Evolutionary conservation across 2,329 filamentous ascomycete species (phyloP).

Genomic region (Botryosphaeria dothidea): DNA sequence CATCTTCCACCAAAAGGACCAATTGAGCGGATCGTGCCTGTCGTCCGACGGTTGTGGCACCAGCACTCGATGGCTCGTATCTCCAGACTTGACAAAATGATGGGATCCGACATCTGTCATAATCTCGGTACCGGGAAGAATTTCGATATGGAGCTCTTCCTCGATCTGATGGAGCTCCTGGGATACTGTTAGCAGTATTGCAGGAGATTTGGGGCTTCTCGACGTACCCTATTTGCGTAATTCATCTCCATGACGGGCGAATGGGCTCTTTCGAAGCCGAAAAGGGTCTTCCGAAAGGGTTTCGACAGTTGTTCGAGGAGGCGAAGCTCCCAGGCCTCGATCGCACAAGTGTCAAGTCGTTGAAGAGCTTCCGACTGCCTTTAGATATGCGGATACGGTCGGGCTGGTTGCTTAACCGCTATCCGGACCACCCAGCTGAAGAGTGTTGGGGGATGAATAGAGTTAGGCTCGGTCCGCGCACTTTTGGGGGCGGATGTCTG

Average conservation of each 20-base stretch:
- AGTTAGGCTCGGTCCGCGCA: too few species aligned
- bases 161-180: slow-evolving; percentile 51
- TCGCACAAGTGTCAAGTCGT: not conserved
- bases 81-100: slow-evolving; percentile 60
- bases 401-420: too few species aligned
- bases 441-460: too few species aligned
- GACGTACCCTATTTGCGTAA: slow-evolving; percentile 40
- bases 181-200: not conserved
- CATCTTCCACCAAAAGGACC: slow-evolving; percentile 51
- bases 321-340: not conserved
- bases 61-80: slow-evolving; percentile 2
- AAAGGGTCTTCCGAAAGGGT: not conserved
- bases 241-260: slow-evolving; percentile 48
- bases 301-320: not conserved
- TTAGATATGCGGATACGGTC: too few species aligned
- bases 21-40: slow-evolving; percentile 48
- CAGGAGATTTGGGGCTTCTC: too few species aligned
- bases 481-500: too few species aligned
- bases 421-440: too few species aligned
- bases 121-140: slow-evolving; percentile 60
- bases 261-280: not conserved
- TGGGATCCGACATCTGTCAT: slow-evolving; percentile 63
- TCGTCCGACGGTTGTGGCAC: slow-evolving; percentile 24
- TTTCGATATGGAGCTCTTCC: slow-evolving; percentile 53
- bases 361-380: too few species aligned